A percentile compares a stretch with the other conserved stretches of the same genome.
These are phyloP conservation scores for Talaromyces sp. DNA, from an alignment of 2,329 filamentous ascomycete genomes.

Conservation along the genomic window DNA sequence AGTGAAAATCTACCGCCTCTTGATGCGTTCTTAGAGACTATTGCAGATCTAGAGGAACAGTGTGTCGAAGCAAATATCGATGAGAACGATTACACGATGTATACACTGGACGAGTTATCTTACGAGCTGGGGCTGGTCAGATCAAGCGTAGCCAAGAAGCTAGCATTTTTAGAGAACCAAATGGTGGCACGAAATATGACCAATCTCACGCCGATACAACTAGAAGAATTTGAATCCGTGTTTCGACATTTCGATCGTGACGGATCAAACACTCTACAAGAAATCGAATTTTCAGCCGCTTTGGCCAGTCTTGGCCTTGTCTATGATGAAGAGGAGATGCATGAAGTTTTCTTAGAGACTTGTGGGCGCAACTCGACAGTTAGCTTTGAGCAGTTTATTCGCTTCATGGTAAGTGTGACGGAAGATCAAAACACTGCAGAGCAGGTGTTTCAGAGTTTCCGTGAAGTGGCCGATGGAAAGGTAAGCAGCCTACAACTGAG, in stretches of 20 bases:
- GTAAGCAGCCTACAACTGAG: conserved; percentile 36
- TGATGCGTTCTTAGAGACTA: conserved; percentile 86
- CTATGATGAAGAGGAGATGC: conserved; percentile 98
- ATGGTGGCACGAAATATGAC: conserved; percentile 99
- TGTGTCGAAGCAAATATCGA: conserved; percentile 97
- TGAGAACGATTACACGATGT: conserved; percentile 99
- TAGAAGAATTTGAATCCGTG: conserved; percentile 97
- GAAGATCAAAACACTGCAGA: conserved; percentile 98
- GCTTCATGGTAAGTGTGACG: conserved; percentile 98
- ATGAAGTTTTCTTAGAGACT: conserved; percentile 87
- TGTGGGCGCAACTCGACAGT: conserved; percentile 68
- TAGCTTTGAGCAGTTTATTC: conserved; percentile 97
- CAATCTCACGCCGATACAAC: conserved; percentile 93
- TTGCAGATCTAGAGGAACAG: conserved; percentile 79
- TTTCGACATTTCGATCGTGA: conserved; percentile 98
- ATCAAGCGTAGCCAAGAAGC: conserved; percentile 89
- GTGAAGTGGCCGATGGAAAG: conserved; percentile 96
- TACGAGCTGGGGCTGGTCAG: conserved; percentile 93
- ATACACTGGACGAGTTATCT: conserved; percentile 91
- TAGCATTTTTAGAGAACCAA: conserved; percentile 95
- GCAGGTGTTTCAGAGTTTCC: conserved; percentile 97
- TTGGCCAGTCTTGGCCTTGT: conserved; percentile 92
- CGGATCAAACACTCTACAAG: conserved; percentile 80
- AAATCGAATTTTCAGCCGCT: conserved; percentile 93
- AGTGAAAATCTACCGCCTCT: conserved; percentile 82